Percentiles rank a stretch among this genome's conserved stretches.
Conservation (phyloP, 805 yeast genomes). For the Wickerhamiella domercqiae region DNA sequence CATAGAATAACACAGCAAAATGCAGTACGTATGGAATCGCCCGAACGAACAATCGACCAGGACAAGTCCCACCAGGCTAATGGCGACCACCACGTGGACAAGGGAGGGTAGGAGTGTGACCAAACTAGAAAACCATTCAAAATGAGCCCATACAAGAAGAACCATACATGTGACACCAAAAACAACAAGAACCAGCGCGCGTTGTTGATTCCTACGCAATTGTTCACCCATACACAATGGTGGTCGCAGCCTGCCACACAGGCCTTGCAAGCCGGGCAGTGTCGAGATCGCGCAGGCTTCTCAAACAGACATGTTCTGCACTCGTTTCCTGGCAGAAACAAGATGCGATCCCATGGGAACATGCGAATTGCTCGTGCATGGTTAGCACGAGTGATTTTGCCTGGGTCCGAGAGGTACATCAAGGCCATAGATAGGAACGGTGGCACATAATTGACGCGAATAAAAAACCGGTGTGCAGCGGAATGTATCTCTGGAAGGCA, state of each 20-base stretch:
- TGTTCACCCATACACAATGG: constrained; percentile 50
- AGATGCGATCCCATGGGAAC: constrained; percentile 34
- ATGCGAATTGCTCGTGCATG: constrained; percentile 15
- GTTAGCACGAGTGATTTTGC: constrained; percentile 20
- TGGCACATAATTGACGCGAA: constrained; percentile 10
- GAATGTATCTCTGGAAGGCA: constrained; percentile 2
- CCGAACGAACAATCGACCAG: constrained; percentile 6
- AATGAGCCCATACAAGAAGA: constrained; percentile 32
- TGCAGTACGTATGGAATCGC: constrained; percentile 12
- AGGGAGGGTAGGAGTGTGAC: neutral
- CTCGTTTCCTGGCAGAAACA: constrained; percentile 33
- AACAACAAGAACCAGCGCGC: constrained; percentile 45
- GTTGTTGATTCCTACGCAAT: constrained; percentile 46
- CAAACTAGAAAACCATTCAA: constrained; percentile 17
- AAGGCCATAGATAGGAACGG: constrained; percentile 16
- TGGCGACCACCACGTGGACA: neutral
- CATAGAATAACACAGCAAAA: constrained; percentile 31
- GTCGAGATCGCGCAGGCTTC: constrained; percentile 49
- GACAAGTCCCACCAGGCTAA: constrained; percentile 2
- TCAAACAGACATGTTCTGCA: constrained; percentile 35
- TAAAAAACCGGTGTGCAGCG: constrained; percentile 7
- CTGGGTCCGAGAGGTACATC: constrained; percentile 27
- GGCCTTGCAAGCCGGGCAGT: constrained; percentile 36
- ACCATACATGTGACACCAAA: constrained; percentile 33
- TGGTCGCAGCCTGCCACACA: constrained; percentile 41